These are phyloP conservation scores for Ceriops tagal DNA, from an alignment of 345 rosid genomes.

Conservation along the genomic window DNA sequence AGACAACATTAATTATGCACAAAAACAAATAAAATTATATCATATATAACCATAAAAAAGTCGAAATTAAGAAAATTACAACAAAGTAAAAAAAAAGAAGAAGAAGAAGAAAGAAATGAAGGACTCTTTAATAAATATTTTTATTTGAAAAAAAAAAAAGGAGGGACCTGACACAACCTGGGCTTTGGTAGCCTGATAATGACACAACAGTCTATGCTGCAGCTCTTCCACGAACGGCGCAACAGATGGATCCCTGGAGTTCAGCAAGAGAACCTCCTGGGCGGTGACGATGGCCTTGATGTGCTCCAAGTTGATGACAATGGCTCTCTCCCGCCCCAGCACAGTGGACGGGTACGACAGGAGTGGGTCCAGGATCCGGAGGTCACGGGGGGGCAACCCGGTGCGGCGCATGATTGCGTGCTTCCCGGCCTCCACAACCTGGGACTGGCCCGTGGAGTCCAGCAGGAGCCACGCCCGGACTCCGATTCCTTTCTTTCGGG, in stretches of 20 bases:
- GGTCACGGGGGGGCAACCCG: constrained; percentile 85
- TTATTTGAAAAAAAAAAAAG: neutral
- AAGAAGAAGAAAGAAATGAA: constrained; percentile 5
- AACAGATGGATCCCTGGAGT: constrained; percentile 79
- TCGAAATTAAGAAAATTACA: neutral
- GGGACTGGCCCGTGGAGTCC: constrained; percentile 51
- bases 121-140: neutral
- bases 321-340: constrained; percentile 83
- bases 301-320: constrained; percentile 88
- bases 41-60: no score
- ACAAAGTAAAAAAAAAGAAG: neutral
- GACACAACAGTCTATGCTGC: constrained; percentile 53
- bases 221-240: constrained; percentile 72
- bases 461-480: constrained; percentile 69
- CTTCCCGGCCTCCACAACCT: constrained; percentile 64
- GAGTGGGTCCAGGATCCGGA: constrained; percentile 83
- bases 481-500: constrained; percentile 62
- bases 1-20: neutral
- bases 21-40: neutral
- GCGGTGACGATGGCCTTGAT: constrained; percentile 91
- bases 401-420: constrained; percentile 91
- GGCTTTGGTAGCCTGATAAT: constrained; percentile 56
- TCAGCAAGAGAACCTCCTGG: constrained; percentile 74
- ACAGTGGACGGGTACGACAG: constrained; percentile 87
- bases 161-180: constrained; percentile 41